Conservation (phyloP, 805 yeast genomes). For the Lachancea lanzarotensis region DNA sequence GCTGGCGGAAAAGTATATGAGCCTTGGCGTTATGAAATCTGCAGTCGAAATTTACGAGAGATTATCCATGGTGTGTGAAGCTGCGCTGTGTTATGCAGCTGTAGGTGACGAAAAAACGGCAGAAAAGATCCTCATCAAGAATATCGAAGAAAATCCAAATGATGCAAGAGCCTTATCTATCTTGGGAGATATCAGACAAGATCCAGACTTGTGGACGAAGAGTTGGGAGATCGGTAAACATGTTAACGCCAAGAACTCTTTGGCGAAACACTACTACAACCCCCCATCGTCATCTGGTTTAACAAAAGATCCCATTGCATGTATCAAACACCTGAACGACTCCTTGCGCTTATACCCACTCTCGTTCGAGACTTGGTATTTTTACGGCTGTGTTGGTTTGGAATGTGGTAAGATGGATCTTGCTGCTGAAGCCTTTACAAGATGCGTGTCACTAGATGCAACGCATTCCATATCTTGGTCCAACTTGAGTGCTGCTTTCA, state of each 20-base stretch:
- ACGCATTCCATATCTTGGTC: slow-evolving; percentile 83
- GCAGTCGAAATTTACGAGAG: slow-evolving; percentile 88
- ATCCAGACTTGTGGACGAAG: slow-evolving; percentile 69
- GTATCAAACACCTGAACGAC: slow-evolving; percentile 66
- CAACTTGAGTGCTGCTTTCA: slow-evolving; percentile 74
- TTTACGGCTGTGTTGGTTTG: slow-evolving; percentile 85
- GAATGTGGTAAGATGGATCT: slow-evolving; percentile 63
- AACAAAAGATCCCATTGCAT: slow-evolving; percentile 43
- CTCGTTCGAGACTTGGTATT: slow-evolving; percentile 77
- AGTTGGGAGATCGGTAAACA: slow-evolving; percentile 86
- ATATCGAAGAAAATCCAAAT: slow-evolving; percentile 51
- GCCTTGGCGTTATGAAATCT: slow-evolving; percentile 75
- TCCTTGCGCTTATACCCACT: slow-evolving; percentile 69
- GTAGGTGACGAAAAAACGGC: slow-evolving; percentile 70
- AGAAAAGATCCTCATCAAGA: slow-evolving; percentile 45
- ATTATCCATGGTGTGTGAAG: slow-evolving; percentile 67
- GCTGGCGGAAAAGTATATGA: slow-evolving; percentile 80
- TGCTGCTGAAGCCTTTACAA: slow-evolving; percentile 86
- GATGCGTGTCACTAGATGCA: slow-evolving; percentile 84
- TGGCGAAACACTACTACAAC: slow-evolving; percentile 63
- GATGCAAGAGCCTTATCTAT: slow-evolving; percentile 82
- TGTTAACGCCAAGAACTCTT: slow-evolving; percentile 76
- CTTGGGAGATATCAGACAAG: slow-evolving; percentile 76
- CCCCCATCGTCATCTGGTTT: slow-evolving; percentile 55
- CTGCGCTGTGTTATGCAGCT: slow-evolving; percentile 86